phyloP scores from a whole-genome alignment of 345 rosid genomes.

The Linum tenue region DNA sequence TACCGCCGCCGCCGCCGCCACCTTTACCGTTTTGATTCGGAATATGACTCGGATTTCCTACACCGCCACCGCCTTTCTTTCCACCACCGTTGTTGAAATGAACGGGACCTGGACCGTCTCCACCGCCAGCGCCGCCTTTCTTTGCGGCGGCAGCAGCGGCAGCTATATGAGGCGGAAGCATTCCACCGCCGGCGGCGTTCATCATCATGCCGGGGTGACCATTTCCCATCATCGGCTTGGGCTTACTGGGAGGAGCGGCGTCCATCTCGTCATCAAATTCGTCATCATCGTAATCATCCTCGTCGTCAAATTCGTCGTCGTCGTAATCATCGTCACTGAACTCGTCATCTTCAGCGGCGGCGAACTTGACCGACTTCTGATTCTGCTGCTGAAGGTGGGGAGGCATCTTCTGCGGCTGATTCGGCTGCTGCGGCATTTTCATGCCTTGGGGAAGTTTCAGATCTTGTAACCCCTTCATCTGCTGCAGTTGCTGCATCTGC shows the following conservation, averaged over 20 bases:
- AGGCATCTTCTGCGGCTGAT: neutral
- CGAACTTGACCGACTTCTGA: conserved; percentile 47
- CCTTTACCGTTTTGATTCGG: conserved; percentile 17
- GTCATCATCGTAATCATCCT: conserved; percentile 16
- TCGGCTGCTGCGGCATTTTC: conserved; percentile 30
- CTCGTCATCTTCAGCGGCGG: conserved; percentile 40
- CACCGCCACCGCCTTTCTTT: conserved; percentile 29
- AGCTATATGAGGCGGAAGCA: conserved; percentile 45
- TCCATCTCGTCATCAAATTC: conserved; percentile 51
- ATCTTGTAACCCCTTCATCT: conserved; percentile 59
- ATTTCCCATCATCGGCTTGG: conserved; percentile 42
- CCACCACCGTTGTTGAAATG: conserved; percentile 34
- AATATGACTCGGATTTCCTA: conserved; percentile 22
- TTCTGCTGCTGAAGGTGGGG: conserved; percentile 29
- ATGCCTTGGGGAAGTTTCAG: conserved; percentile 56
- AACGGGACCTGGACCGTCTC: conserved; percentile 21
- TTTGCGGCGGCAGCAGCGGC: conserved; percentile 27
- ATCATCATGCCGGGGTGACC: conserved; percentile 44
- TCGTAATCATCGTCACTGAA: conserved; percentile 38
- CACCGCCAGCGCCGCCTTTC: conserved; percentile 26
- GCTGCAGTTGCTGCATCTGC: conserved; percentile 49
- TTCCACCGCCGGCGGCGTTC: conserved; percentile 29
- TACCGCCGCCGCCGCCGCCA: conserved; percentile 26
- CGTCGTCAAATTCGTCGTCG: conserved; percentile 14
- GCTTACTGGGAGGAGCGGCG: conserved; percentile 36